Percentiles rank a stretch among this genome's conserved stretches.
phyloP scores from a whole-genome alignment of 257 asterid species.

The Fraxinus excelsior region DNA sequence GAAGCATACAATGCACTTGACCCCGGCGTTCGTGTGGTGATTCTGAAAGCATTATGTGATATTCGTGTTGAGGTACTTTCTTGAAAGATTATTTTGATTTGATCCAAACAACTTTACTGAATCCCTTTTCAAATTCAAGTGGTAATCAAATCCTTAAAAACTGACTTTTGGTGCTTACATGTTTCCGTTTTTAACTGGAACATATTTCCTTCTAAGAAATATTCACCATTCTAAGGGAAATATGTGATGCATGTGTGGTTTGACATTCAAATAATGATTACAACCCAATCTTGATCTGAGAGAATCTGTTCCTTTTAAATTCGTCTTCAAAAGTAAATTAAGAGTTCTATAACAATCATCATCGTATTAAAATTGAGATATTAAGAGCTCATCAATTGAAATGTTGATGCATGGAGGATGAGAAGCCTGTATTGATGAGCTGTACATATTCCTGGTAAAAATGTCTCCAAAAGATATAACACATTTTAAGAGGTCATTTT shows the following conservation, averaged over 20 bases:
- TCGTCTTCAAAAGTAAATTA: not conserved
- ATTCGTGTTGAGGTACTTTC: slow-evolving; percentile 94
- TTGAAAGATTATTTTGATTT: slow-evolving; percentile 13
- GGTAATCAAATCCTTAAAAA: not conserved
- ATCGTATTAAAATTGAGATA: slow-evolving; percentile 6
- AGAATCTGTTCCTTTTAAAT: not conserved
- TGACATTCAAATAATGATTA: not conserved
- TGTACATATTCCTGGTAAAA: slow-evolving; percentile 4
- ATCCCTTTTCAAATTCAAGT: not conserved
- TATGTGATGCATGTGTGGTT: not conserved
- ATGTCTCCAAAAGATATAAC: not conserved
- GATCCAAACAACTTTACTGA: not conserved
- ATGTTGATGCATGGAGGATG: slow-evolving; percentile 4
- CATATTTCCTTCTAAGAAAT: not conserved
- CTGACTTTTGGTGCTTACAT: not conserved
- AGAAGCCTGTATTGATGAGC: not conserved
- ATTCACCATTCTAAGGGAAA: not conserved
- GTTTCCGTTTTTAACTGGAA: not conserved
- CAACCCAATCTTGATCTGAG: slow-evolving; percentile 8
- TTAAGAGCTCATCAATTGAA: not conserved
- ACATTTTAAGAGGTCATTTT: not conserved
- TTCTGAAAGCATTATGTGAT: slow-evolving; percentile 94
- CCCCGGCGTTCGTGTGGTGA: slow-evolving; percentile 88
- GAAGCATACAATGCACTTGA: slow-evolving; percentile 76
- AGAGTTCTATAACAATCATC: not conserved